These are phyloP conservation scores for Aspergillus floridensis DNA, from an alignment of 2,329 filamentous ascomycete genomes.

Conservation along the genomic window DNA sequence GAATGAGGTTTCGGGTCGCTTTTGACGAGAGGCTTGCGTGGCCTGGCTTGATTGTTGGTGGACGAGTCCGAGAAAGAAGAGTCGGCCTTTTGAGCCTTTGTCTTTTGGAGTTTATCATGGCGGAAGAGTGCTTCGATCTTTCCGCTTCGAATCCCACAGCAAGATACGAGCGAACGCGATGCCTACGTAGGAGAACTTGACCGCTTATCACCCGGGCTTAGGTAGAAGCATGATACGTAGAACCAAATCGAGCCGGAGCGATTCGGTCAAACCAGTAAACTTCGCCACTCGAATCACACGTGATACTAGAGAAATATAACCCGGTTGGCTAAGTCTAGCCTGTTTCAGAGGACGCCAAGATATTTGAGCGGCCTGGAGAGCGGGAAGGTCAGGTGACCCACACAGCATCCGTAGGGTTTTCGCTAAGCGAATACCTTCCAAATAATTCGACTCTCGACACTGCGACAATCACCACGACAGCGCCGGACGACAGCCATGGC, in stretches of 20 bases:
- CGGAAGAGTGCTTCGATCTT: background rate
- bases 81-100: constrained; percentile 32
- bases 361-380: constrained; percentile 3
- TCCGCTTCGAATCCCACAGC: background rate
- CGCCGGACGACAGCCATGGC: constrained; percentile 49
- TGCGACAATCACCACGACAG: constrained; percentile 45
- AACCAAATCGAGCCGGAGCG: background rate
- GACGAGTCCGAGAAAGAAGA: constrained; percentile 47
- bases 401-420: constrained; percentile 39
- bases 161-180: no score
- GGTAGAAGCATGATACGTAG: background rate
- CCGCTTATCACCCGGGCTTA: no score
- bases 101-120: constrained; percentile 32
- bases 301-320: background rate
- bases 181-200: no score
- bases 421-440: constrained; percentile 40
- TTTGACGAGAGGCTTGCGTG: constrained; percentile 52
- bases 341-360: constrained; percentile 12
- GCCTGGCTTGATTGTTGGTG: constrained; percentile 40
- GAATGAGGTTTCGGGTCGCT: constrained; percentile 58
- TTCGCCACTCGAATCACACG: background rate
- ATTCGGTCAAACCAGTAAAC: background rate
- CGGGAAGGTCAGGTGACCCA: constrained; percentile 38
- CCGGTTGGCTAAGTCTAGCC: background rate
- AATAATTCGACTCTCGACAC: constrained; percentile 41